Conservation (phyloP, 2,329 filamentous ascomycete genomes). For the Nemania sp. region DNA sequence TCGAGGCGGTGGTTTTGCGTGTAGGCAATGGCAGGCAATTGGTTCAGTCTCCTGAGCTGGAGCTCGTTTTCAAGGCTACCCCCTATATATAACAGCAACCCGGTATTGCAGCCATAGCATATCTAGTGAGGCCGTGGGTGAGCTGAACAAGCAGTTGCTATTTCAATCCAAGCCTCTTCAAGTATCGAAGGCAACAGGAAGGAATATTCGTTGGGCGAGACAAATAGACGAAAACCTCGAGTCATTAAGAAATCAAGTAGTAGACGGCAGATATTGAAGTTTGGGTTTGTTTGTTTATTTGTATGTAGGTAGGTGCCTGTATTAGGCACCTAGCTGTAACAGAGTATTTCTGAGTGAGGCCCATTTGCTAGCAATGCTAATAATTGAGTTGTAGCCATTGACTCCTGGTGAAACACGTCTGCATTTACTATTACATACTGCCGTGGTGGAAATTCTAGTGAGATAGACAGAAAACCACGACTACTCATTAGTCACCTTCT, state of each 20-base stretch:
- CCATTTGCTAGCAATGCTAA: background rate
- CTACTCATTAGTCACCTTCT: conserved; percentile 23
- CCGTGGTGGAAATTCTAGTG: conserved; percentile 6
- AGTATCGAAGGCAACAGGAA: too few relatives aligned
- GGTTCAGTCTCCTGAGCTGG: too few relatives aligned
- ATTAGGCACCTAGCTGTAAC: conserved; percentile 11
- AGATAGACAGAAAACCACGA: conserved; percentile 5
- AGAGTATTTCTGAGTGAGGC: background rate
- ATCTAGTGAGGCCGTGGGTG: background rate
- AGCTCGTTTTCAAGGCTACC: too few relatives aligned
- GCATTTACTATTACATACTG: conserved; percentile 1
- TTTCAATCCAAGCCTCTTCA: background rate
- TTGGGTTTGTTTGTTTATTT: too few relatives aligned
- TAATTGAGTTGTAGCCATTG: background rate
- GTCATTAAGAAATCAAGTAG: background rate
- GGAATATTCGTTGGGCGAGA: too few relatives aligned
- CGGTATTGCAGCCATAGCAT: background rate
- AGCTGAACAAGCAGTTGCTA: too few relatives aligned
- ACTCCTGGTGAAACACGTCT: background rate
- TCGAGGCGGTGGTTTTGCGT: background rate
- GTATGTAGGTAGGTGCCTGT: background rate
- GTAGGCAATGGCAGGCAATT: background rate
- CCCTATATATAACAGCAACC: too few relatives aligned
- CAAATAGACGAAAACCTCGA: too few relatives aligned
- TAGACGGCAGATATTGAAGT: background rate